Conservation (phyloP, 345 rosid species). For the Excoecaria cochinchinensis region DNA sequence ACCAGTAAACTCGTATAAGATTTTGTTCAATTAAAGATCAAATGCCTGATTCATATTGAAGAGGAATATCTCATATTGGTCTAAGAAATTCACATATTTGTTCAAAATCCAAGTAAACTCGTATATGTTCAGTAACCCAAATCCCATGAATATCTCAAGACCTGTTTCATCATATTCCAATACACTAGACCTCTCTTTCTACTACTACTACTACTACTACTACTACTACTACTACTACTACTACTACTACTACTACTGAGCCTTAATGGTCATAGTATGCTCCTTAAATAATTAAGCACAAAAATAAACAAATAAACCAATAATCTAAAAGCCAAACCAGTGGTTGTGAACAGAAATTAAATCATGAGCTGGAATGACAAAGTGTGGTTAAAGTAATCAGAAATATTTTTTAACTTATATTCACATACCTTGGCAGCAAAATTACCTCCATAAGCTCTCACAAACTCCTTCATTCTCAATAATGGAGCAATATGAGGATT, state of each 20-base stretch:
- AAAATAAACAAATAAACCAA: neutral
- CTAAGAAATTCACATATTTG: no score
- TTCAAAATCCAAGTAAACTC: neutral
- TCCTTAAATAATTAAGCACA: neutral
- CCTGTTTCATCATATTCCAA: neutral
- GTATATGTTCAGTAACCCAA: neutral
- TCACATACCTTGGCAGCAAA: slow-evolving; percentile 91
- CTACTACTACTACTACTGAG: neutral
- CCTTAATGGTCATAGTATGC: neutral
- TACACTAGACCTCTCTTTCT: neutral
- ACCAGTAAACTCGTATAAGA: neutral
- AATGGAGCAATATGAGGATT: slow-evolving; percentile 93
- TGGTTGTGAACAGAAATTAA: neutral
- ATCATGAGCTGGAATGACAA: neutral
- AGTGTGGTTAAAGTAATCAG: neutral
- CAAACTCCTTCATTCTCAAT: slow-evolving; percentile 70
- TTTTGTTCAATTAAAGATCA: neutral
- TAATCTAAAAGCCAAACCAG: neutral
- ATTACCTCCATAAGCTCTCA: slow-evolving; percentile 88
- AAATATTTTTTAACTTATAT: neutral
- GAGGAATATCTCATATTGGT: neutral
- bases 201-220: neutral
- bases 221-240: neutral
- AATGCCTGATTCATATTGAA: neutral
- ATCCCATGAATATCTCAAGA: neutral